Conservation (phyloP, 129 eudicot species). For the Tanacetum coccineum region DNA sequence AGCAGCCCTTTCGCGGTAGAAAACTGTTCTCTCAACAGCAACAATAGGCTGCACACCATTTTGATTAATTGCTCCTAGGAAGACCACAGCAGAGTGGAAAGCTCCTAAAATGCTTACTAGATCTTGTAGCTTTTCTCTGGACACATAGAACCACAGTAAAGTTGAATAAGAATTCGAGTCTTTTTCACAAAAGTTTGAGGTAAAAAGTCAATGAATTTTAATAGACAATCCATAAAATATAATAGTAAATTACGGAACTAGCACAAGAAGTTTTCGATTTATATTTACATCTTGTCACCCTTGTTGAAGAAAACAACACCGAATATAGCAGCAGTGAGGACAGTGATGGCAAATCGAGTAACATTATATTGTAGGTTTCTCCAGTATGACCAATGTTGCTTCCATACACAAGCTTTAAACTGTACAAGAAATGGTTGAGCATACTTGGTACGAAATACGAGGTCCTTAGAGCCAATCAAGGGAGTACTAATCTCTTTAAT, state of each 20-base stretch:
- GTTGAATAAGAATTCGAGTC: neutral
- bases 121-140: slow-evolving; percentile 44
- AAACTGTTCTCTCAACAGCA: slow-evolving; percentile 64
- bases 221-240: too few species aligned
- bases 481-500: slow-evolving; percentile 54
- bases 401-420: slow-evolving; percentile 78
- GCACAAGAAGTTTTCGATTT: neutral
- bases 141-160: neutral
- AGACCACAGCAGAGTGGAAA: slow-evolving; percentile 56
- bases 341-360: slow-evolving; percentile 50
- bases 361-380: slow-evolving; percentile 67
- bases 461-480: slow-evolving; percentile 49
- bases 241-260: too few species aligned
- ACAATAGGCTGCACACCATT: slow-evolving; percentile 66
- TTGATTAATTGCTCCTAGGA: slow-evolving; percentile 65
- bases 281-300: slow-evolving; percentile 53
- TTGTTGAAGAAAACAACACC: slow-evolving; percentile 56
- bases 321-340: slow-evolving; percentile 40
- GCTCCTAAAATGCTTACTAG: slow-evolving; percentile 62
- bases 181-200: too few species aligned
- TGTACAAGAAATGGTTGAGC: slow-evolving; percentile 58
- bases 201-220: too few species aligned
- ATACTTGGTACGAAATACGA: slow-evolving; percentile 48
- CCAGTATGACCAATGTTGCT: slow-evolving; percentile 69
- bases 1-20: slow-evolving; percentile 79